Base-by-base conservation (phyloP, 2,329 filamentous ascomycete species). In the Alternaria alternata region DNA sequence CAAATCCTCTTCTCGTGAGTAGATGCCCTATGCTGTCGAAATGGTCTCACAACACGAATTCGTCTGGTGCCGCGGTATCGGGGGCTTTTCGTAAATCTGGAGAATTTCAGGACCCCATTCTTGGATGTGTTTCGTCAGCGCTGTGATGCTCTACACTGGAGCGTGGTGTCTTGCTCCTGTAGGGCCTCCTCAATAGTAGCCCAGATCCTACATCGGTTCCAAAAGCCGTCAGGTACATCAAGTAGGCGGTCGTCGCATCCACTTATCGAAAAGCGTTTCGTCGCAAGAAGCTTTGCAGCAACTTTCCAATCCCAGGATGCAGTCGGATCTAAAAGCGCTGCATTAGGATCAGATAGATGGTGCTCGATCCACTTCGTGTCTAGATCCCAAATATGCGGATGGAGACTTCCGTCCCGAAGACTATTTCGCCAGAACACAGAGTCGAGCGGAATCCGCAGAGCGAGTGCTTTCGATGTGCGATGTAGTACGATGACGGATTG, bases 171-270 rank as follows among this genome's bases (percentile, higher is more conserved):
- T 24, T 41, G 20, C 11, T 57, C 20, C 16, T 51, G 26, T 22
- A 66, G 28, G 5, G 54, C 70, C 44, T 69, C 63, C 51, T 69
- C 62, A 7, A 72, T 51, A 22, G 67, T 67, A 20, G 54, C 63
- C 72, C 71, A 74, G 11, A 75, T 73, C 26, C 72, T 64, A 30
- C 65, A 68, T 42, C 72, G 57, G 48, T 75, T 73, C 70, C 68
- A 72, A 30, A 71, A 61, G 16, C 68, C 66, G 14, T 63, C 53
- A 1, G 69, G 69, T 16, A 70, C 18, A 16, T 63, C 58, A 4
- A 54, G 57, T 4, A 67, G 44, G 18, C 61, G 52, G 14, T 53
- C 32, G 24, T 73, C 65, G 2, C 52, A 48, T 16, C 51, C 58
- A 22, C 46, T 55, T 5, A 64, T 36, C 5, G 62, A 61, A n/a